Base-by-base conservation (phyloP, 225 moss, liverwort and hornwort genomes). In the Sphagnum tenellum region DNA sequence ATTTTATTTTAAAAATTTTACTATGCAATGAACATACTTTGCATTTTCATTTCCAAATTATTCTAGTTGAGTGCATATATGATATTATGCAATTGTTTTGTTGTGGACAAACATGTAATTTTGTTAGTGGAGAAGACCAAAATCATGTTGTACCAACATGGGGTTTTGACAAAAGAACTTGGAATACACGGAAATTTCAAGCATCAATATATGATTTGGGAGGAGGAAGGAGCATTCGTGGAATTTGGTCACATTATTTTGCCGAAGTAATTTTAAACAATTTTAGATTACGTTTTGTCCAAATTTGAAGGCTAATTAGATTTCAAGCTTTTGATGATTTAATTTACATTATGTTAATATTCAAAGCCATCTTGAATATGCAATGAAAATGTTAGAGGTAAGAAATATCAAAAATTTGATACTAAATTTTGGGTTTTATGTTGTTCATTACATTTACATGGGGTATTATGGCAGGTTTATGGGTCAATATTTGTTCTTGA, bases 401-500 rank as follows among this genome's bases (percentile, higher is more conserved):
- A 5, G 60, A 8, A 61, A 44, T n/a, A 8, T 14, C 3, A 5
- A 2, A 63, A 49, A 46, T 3, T 49, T 63, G 46, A 63, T 45
- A 46, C 12, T 46, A 61, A 29, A 44, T 46, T 29, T 29, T 29
- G 1, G 29, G 29, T 29, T 29, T 29, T 1, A 29, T 29, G 29
- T 29, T 29, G 29, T 29, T 29, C 29, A 29, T 29, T 29, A 29
- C 60, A 14, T 8, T 57, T 57, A n/a, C 57, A 14, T 57, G 9
- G 8, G 59, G n/a, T 2, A 64, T 48, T 64, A 5, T 9, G 65
- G n/a, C 4, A 82, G 75, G 78, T 75, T 2, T 44, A 70, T 66
- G 78, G 75, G 52, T 9, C 63, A 50, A 78, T 82, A 54, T 82
- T 78, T 78, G 78, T 82, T 70, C 52, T 82, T 55, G 78, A 82